Conservation (phyloP, 805 yeast species). For the Torulaspora quercuum region DNA sequence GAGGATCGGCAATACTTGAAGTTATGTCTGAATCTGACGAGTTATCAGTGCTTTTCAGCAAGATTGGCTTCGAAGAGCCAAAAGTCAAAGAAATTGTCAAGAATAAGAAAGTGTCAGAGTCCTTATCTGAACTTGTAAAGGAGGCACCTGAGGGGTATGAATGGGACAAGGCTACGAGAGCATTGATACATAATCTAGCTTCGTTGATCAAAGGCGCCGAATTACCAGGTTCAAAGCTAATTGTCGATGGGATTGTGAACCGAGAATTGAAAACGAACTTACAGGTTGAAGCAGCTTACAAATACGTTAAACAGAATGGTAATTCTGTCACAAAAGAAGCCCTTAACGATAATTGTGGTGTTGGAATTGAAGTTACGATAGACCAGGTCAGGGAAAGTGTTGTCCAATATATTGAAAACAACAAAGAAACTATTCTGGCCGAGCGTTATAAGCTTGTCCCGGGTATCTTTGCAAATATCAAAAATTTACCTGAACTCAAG, state of each 20-base stretch:
- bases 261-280: conserved; percentile 62
- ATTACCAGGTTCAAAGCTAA: conserved; percentile 45
- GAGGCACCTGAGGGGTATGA: conserved; percentile 38
- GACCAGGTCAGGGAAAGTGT: conserved; percentile 62
- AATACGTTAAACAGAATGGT: conserved; percentile 59
- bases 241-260: conserved; percentile 59
- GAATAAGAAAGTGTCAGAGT: conserved; percentile 76
- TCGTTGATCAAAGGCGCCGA: conserved; percentile 58
- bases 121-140: conserved; percentile 58
- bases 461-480: conserved; percentile 68
- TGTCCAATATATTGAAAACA: conserved; percentile 52
- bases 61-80: conserved; percentile 66
- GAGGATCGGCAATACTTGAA: too few species aligned
- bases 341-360: conserved; percentile 69
- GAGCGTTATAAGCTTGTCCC: conserved; percentile 82
- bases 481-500: conserved; percentile 68
- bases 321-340: conserved; percentile 45
- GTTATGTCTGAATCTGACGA: conserved; percentile 39
- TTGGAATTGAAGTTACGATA: conserved; percentile 68
- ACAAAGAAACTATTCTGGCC: conserved; percentile 57
- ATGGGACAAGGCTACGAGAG: conserved; percentile 57
- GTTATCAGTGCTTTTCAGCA: conserved; percentile 34
- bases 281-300: conserved; percentile 78
- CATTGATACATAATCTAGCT: conserved; percentile 75
- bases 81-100: conserved; percentile 78